Conservation (phyloP, 495 filamentous ascomycete species). For the Trichocladium uniseriatum region DNA sequence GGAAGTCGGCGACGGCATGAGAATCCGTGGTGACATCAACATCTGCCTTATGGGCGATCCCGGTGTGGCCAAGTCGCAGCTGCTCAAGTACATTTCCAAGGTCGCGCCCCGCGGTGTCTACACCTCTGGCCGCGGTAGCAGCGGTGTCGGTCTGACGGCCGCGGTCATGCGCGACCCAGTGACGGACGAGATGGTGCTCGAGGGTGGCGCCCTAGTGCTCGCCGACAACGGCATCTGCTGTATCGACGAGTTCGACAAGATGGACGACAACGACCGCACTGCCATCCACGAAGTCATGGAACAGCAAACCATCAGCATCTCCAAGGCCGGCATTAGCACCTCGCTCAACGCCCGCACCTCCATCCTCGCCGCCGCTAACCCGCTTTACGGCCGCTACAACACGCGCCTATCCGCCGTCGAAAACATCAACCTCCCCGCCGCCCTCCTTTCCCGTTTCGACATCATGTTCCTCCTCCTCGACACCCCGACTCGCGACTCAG, state of each 20-base stretch:
- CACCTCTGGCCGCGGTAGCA: slow-evolving; percentile 92
- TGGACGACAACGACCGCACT: slow-evolving; percentile 93
- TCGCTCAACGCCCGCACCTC: slow-evolving; percentile 93
- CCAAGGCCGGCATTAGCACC: slow-evolving; percentile 94
- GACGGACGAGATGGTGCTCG: slow-evolving; percentile 97
- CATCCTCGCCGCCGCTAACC: slow-evolving; percentile 96
- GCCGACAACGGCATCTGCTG: slow-evolving; percentile 99
- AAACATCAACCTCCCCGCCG: slow-evolving; percentile 96
- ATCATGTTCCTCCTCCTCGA: slow-evolving; percentile 94
- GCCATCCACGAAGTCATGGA: slow-evolving; percentile 99
- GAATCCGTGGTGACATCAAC: slow-evolving; percentile 97
- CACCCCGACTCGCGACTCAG: slow-evolving; percentile 74
- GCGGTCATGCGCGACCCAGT: slow-evolving; percentile 98
- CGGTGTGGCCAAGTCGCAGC: slow-evolving; percentile 96
- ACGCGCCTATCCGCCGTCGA: slow-evolving; percentile 92
- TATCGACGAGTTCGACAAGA: slow-evolving; percentile 99
- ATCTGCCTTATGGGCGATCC: slow-evolving; percentile 98
- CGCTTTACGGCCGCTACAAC: slow-evolving; percentile 96
- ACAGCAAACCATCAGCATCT: slow-evolving; percentile 97
- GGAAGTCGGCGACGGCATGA: slow-evolving; percentile 95
- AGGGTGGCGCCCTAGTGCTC: slow-evolving; percentile 90
- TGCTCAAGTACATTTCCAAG: slow-evolving; percentile 97
- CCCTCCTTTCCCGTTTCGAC: slow-evolving; percentile 92
- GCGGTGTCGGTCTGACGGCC: slow-evolving; percentile 92
- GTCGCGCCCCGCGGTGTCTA: slow-evolving; percentile 96